A percentile compares a stretch with the other conserved stretches of the same genome.
Conservation (phyloP, 2,329 filamentous ascomycete species). For the Coniochaeta ligniaria region DNA sequence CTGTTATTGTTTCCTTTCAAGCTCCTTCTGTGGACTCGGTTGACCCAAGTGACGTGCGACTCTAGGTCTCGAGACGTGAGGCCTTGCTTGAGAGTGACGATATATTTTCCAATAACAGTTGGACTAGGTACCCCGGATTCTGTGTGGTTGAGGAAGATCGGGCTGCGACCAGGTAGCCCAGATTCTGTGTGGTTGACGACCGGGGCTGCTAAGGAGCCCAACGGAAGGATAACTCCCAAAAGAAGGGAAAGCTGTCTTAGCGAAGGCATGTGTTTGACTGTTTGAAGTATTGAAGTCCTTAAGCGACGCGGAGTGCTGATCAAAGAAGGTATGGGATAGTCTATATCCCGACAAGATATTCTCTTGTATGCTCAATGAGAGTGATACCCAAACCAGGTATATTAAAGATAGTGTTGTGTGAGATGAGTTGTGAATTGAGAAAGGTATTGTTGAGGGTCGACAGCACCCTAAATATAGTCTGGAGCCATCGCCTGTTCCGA, state of each 20-base stretch:
- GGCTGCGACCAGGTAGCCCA: no score
- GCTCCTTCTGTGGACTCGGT: constrained; percentile 26
- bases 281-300: background rate
- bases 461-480: background rate
- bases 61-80: constrained; percentile 21
- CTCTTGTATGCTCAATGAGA: background rate
- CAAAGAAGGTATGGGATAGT: background rate
- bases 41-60: constrained; percentile 25
- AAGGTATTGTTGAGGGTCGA: no score
- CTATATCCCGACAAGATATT: background rate
- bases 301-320: background rate
- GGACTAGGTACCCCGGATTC: background rate
- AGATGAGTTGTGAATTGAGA: background rate
- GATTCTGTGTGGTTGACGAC: background rate
- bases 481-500: background rate
- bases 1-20: constrained; percentile 18
- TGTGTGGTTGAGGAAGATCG: background rate
- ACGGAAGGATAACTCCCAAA: background rate
- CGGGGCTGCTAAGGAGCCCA: background rate
- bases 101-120: constrained; percentile 24
- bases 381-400: background rate
- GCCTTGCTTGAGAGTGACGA: constrained; percentile 31
- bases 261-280: background rate
- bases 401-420: background rate
- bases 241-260: background rate